These are phyloP conservation scores for Neurospora terricola DNA, from an alignment of 495 filamentous ascomycete species.

Conservation along the genomic window DNA sequence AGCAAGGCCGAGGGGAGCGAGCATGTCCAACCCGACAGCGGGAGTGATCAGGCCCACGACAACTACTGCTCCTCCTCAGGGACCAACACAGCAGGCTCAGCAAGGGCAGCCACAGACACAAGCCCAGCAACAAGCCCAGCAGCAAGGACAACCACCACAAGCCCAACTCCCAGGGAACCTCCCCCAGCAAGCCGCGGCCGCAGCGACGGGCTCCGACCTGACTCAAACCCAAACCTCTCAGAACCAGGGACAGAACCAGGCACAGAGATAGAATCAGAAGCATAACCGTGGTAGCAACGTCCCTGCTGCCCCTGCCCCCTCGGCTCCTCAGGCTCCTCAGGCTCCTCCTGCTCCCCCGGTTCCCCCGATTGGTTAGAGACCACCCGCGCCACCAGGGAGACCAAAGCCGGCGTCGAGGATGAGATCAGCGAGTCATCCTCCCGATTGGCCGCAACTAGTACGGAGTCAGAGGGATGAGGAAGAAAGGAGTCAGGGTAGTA, in stretches of 20 bases:
- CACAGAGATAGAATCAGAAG: not conserved
- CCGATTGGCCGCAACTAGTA: not conserved
- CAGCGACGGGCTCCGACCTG: not conserved
- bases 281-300: not conserved
- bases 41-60: not conserved
- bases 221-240: not conserved
- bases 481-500: not conserved
- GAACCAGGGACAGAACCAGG: not conserved
- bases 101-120: not conserved
- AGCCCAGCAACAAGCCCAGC: not conserved
- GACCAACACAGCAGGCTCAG: not conserved
- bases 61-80: not conserved
- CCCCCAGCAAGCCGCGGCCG: not conserved
- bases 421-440: not conserved
- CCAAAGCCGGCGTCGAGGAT: not conserved
- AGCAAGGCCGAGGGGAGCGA: slow-evolving; percentile 16
- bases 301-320: not conserved
- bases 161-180: not conserved
- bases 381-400: not conserved
- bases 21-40: slow-evolving; percentile 4
- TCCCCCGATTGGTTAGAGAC: not conserved
- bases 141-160: not conserved
- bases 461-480: not conserved
- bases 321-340: not conserved
- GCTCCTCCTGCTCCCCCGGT: not conserved